Percentiles rank a stretch among this genome's conserved stretches.
These are phyloP conservation scores for Diaporthe batatas DNA, from an alignment of 2,329 filamentous ascomycete genomes.

Conservation along the genomic window DNA sequence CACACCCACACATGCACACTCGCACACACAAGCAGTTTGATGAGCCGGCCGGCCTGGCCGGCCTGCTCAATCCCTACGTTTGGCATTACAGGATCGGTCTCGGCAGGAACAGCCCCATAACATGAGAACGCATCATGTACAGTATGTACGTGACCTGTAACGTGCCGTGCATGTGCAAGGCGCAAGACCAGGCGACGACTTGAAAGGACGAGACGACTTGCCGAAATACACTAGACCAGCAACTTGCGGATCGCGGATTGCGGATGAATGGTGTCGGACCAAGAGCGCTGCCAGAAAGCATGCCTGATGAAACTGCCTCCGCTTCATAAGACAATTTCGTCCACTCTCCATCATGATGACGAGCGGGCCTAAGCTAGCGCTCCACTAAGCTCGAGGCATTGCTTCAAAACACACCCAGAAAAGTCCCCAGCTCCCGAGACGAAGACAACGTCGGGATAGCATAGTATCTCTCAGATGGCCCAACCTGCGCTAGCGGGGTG, in stretches of 20 bases:
- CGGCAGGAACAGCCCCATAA: constrained; percentile 27
- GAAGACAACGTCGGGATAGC: constrained; percentile 14
- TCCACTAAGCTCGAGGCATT: constrained; percentile 12
- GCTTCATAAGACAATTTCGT: constrained; percentile 18
- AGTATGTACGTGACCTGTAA: constrained; percentile 21
- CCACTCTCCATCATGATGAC: constrained; percentile 25
- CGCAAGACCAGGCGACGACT: constrained; percentile 3
- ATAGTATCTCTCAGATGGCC: background rate
- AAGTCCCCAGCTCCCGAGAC: constrained; percentile 15
- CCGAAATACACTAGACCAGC: constrained; percentile 12
- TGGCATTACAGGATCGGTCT: background rate
- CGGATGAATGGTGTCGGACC: background rate
- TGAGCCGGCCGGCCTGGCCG: background rate
- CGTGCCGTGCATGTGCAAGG: constrained; percentile 21
- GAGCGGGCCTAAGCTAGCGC: constrained; percentile 12
- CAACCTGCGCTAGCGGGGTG: constrained; percentile 32
- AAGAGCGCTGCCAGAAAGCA: background rate
- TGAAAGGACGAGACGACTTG: constrained; percentile 1
- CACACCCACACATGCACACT: constrained; percentile 3
- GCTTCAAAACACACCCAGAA: constrained; percentile 3
- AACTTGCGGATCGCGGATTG: background rate
- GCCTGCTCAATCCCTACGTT: background rate
- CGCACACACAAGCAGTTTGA: constrained; percentile 14
- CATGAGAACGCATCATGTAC: background rate
- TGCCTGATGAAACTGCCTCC: constrained; percentile 20